Evolutionary conservation across 805 yeast species (phyloP), one percentile per base, ranked within the genome.

Genomic region (Wickerhamomyces bovis): DNA sequence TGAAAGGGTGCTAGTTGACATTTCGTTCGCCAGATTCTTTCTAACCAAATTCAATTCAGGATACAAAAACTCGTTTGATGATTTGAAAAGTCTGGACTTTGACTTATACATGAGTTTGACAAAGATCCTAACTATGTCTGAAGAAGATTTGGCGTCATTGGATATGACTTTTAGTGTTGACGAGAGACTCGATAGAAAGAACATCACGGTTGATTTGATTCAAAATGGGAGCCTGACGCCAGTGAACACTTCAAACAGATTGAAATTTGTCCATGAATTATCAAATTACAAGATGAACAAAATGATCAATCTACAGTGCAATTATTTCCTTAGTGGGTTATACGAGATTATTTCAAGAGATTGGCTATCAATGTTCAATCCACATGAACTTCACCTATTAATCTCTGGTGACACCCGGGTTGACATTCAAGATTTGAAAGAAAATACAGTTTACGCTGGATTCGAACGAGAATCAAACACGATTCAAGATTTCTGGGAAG

Each of bases 281-380:
- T 84, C 97, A 7, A 81, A 85, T 54, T 90, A 80, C 68, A 87
- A 86, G 60, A 69, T 94, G 47, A 88, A 89, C 63, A 74, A 70
- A 38, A 71, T 78, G 15, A 68, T 84, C 20, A 65, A 72, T n/a
- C 60, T 74, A 3, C 92, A 83, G 55, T 76, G 87, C 1, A 69
- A 70, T 28, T 70, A 75, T 38, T 85, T 88, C 60, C 66, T 90
- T 31, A 74, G 71, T 13, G 99, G 99, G 0, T 61, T 94, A 42
- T 76, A 74, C 53, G 76, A 76, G 46, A 70, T 92, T 18, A 80
- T 94, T 23, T 72, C 81, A 11, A 79, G 83, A 2, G 73, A 73
- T 35, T 89, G 97, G 96, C 69, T 92, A 41, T 76, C 77, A 21
- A 80, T 92, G 83, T 94, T 92, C 67, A 88, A 87, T 57, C 83